Base-by-base conservation (phyloP, 495 filamentous ascomycete genomes). In the Rostrohypoxylon terebratum region DNA sequence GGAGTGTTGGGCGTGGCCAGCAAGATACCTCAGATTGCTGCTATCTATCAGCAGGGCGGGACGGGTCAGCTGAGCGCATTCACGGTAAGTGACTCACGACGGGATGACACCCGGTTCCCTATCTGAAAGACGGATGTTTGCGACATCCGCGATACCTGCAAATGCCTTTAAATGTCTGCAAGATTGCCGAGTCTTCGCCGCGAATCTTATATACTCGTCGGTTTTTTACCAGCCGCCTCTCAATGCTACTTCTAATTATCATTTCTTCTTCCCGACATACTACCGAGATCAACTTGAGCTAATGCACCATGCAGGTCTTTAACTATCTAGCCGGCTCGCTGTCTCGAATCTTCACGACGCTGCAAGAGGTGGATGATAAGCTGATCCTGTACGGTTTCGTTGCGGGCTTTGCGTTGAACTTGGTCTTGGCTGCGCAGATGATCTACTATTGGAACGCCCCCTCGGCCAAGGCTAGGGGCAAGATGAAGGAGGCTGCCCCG, bases 11-110 rank as follows among this genome's bases (percentile, higher is more conserved):
- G 92, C 31, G 87, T 97, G 36, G 92, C 91, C 25, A 96, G 93
- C 83, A 98, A 98, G 86, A 77, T 92, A 58, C 96, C 96, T 66
- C 96, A 98, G 86, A 97, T 98, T 72, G 83, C 86, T 60, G 90
- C 92, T 23, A 92, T 97, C 78, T 93, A 89, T 83, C 85, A 86
- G 67, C 81, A 97, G 78, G 94, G 93, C 23, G 91, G 93, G 40
- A 99, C 96, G 11, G 96, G 96, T 55, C 95, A 98, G 86, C 83
- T 99, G 77, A 97, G 93, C 78, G 96, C 96, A 62, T 98, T 97
- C 80, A 92, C 94, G 60, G 96, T 98, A 85, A 83, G 92, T 87
- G 48, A 50, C 44, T 58, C 54, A 42, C 1, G 34, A 64, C 53
- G 0, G 20, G 6, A 21, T 55, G 42, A 11, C 9, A 20, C 11